Evolutionary conservation across 2,329 filamentous ascomycete genomes (phyloP).

Genomic region (Simplicillium aogashimaense): DNA sequence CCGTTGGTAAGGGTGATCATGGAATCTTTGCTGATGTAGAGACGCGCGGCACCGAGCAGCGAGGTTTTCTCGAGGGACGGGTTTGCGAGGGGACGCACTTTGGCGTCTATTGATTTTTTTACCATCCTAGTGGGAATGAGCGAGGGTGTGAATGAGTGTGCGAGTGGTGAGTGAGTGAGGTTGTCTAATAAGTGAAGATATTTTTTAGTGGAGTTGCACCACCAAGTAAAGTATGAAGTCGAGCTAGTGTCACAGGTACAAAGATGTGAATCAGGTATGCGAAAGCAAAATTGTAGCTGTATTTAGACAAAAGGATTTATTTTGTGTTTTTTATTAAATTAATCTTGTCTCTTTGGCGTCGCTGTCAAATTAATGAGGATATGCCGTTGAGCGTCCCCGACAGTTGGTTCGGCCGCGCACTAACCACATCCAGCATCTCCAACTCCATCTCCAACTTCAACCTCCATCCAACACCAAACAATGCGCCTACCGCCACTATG

Average conservation of each 20-base stretch:
- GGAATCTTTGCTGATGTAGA: constrained; percentile 38
- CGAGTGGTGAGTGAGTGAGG: background rate
- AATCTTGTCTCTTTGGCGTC: too few relatives aligned
- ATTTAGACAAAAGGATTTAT: too few relatives aligned
- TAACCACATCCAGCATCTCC: background rate
- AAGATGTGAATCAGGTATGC: too few relatives aligned
- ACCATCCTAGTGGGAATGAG: constrained; percentile 14
- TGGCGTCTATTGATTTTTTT: constrained; percentile 25
- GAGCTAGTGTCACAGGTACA: too few relatives aligned
- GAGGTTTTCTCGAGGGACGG: constrained; percentile 29
- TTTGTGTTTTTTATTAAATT: background rate
- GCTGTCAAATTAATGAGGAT: too few relatives aligned
- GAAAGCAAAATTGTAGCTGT: too few relatives aligned
- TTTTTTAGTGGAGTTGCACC: background rate
- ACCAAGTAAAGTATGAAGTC: too few relatives aligned
- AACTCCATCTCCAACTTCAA: background rate
- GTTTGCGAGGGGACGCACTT: constrained; percentile 31
- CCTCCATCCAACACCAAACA: background rate
- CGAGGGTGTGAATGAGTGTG: background rate
- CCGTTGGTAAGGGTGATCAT: constrained; percentile 32
- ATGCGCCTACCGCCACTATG: too few relatives aligned
- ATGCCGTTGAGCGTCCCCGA: too few relatives aligned
- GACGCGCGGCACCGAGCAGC: constrained; percentile 31
- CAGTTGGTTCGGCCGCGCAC: too few relatives aligned
- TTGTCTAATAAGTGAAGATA: background rate